Conservation (phyloP, 2,329 filamentous ascomycete genomes). For the Herpotrichia juniperi region DNA sequence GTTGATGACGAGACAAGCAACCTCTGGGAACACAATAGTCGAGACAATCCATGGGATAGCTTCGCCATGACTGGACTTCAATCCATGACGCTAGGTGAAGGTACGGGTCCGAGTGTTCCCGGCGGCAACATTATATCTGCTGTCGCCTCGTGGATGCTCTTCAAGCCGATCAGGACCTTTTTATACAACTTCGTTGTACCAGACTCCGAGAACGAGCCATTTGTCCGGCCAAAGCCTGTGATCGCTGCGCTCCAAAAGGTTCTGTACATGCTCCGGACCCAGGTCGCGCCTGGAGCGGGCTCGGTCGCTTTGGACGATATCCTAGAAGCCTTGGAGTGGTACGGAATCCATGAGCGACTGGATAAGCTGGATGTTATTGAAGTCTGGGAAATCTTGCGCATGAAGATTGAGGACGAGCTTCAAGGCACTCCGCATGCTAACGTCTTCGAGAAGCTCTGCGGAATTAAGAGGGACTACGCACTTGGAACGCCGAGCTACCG, state of each 20-base stretch:
- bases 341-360: conserved; percentile 44
- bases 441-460: conserved; percentile 55
- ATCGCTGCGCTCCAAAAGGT: conserved; percentile 59
- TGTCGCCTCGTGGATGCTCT: conserved; percentile 63
- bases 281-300: conserved; percentile 44
- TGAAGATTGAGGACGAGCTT: conserved; percentile 60
- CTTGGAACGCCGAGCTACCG: conserved; percentile 44
- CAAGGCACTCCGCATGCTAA: conserved; percentile 49
- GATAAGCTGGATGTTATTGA: conserved; percentile 59
- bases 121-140: conserved; percentile 57
- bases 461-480: conserved; percentile 42
- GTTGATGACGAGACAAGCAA: conserved; percentile 65
- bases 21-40: conserved; percentile 64
- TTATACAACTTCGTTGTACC: conserved; percentile 57
- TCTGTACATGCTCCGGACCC: conserved; percentile 55
- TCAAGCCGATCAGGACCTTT: conserved; percentile 64
- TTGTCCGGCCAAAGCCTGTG: conserved; percentile 57
- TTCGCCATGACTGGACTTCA: conserved; percentile 63
- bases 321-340: conserved; percentile 47
- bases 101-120: conserved; percentile 34
- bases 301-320: conserved; percentile 43
- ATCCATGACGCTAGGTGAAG: conserved; percentile 47
- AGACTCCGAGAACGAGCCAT: conserved; percentile 53
- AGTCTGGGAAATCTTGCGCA: conserved; percentile 61
- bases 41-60: conserved; percentile 63